Evolutionary conservation across 2,329 filamentous ascomycete genomes (phyloP), one percentile per base, ranked within the genome.

Genomic region (Cryphonectria naterciae): DNA sequence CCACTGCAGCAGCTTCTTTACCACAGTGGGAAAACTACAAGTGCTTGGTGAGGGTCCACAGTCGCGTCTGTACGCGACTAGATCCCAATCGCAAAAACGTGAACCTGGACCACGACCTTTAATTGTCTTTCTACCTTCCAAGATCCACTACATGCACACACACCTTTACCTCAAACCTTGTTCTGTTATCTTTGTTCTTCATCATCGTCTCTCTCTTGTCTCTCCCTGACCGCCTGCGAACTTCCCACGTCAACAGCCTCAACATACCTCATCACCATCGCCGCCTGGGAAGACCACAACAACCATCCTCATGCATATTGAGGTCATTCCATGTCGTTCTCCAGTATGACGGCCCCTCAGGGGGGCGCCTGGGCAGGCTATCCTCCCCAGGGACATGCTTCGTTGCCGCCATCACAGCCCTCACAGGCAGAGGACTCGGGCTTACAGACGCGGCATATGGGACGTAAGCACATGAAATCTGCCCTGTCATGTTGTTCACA

Each of bases 391-490:
- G 65, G 72, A 74, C 72, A 75, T 78, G 78, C 78, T 77, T 74
- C 70, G 28, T 58, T 60, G 54, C 39, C 56, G 19, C 49, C 68
- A 22, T 56, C 60, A 61, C 72, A 71, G 63, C 69, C 72, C 62
- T 37, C 78, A 43, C 74, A 80, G 54, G 68, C 74, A 52, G 84
- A 84, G 67, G 84, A 85, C 65, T 77, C 79, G 74, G 89, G 88
- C 73, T 81, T 90, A 71, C 86, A 88, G 78, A 79, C 87, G 79
- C 88, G 87, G 77, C 83, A 85, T 58, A 92, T 93, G 89, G 89
- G 89, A 82, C 85, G 90, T 92, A 88, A 73, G 72, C 68, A 68
- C 52, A 60, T 52, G 37, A 54, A 62, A 68, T 80, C 89, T 83
- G 70, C 65, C 70, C 62, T 74, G 68, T 41, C 65, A 37, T 63